These are phyloP conservation scores for Marsdenia floribunda DNA, from an alignment of 257 asterid genomes.

Conservation along the genomic window DNA sequence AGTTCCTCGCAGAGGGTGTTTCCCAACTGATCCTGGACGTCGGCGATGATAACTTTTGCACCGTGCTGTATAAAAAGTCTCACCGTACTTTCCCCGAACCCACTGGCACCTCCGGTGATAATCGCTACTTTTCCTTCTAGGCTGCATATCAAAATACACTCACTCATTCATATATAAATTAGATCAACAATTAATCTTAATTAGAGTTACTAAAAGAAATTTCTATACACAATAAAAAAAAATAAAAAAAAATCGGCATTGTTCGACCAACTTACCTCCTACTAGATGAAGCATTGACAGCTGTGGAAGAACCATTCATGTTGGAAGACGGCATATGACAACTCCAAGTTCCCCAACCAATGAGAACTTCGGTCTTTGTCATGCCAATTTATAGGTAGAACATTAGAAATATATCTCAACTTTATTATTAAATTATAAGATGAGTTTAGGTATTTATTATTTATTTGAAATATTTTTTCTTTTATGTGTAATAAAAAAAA, in stretches of 20 bases:
- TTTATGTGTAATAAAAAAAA: too few relatives aligned
- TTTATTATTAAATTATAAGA: too few relatives aligned
- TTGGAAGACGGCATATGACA: slow-evolving; percentile 2
- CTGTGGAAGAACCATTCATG: slow-evolving; percentile 14
- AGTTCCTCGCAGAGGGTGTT: slow-evolving; percentile 34
- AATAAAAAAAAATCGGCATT: too few relatives aligned
- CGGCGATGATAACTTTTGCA: slow-evolving; percentile 69
- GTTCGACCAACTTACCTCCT: slow-evolving; percentile 17
- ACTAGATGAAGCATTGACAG: slow-evolving; percentile 6
- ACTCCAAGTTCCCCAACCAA: neutral
- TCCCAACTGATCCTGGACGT: slow-evolving; percentile 64
- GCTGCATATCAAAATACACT: slow-evolving; percentile 22
- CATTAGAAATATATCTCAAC: too few relatives aligned
- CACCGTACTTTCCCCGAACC: slow-evolving; percentile 73
- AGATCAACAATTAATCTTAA: too few relatives aligned
- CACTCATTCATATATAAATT: too few relatives aligned
- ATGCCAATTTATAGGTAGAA: neutral
- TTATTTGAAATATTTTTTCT: too few relatives aligned
- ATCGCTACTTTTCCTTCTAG: slow-evolving; percentile 74
- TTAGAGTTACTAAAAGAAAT: too few relatives aligned
- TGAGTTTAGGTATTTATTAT: too few relatives aligned
- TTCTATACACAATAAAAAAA: too few relatives aligned
- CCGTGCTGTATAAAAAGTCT: slow-evolving; percentile 56
- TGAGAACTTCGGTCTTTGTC: neutral
- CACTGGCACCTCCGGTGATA: slow-evolving; percentile 86